phyloP scores from a whole-genome alignment of 1,139 yeast species.

The Geotrichum australiense region DNA sequence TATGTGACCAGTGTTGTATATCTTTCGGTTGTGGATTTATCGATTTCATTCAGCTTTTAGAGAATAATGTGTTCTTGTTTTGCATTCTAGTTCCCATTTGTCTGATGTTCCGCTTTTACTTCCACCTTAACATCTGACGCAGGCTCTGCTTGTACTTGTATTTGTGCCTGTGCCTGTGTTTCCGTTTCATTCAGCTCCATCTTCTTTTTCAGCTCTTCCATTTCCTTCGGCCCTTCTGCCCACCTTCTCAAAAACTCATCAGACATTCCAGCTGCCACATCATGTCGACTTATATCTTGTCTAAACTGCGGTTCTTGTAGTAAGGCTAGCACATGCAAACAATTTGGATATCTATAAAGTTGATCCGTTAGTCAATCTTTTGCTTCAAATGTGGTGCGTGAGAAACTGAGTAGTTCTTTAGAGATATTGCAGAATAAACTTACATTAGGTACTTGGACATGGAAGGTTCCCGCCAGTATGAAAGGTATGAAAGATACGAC shows the following conservation, averaged over 20 bases:
- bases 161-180: too few relatives aligned
- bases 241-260: constrained; percentile 38
- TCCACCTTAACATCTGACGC: too few relatives aligned
- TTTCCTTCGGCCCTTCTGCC: too few relatives aligned
- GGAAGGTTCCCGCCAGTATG: constrained; percentile 67
- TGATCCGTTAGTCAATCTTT: neutral
- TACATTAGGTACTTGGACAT: constrained; percentile 56
- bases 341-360: constrained; percentile 48
- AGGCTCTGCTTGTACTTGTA: too few relatives aligned
- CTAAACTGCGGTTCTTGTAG: constrained; percentile 39
- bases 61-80: too few relatives aligned
- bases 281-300: constrained; percentile 36
- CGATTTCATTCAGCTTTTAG: too few relatives aligned
- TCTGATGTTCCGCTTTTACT: too few relatives aligned
- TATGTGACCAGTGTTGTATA: too few relatives aligned
- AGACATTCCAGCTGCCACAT: constrained; percentile 38
- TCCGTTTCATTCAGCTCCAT: too few relatives aligned
- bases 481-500: constrained; percentile 58
- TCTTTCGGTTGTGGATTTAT: too few relatives aligned
- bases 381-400: neutral
- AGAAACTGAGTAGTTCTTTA: neutral
- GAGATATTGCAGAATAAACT: constrained; percentile 3
- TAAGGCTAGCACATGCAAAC: constrained; percentile 57
- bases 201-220: too few relatives aligned
- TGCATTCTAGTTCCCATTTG: too few relatives aligned